Base-by-base conservation (phyloP, 352 stramenopile species). In the Chrysophaeum taylorii region DNA sequence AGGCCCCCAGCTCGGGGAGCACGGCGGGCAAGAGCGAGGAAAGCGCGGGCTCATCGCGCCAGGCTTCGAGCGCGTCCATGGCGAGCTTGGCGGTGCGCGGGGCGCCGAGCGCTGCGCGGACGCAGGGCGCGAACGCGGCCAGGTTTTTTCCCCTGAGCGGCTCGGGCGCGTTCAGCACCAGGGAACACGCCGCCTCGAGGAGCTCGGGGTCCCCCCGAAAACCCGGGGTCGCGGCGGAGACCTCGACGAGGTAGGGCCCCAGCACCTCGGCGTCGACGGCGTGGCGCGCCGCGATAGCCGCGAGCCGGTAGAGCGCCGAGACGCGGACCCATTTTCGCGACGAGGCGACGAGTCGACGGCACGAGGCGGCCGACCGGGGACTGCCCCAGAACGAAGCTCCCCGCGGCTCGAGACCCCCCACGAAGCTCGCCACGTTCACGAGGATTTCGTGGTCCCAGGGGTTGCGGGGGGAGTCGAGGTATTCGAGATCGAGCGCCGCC, bases 161-260 rank as follows among this genome's bases (percentile, higher is more conserved):
- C 9, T 2, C 18, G 1, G 57, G 57, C 57, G 57, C 57, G 9
- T 42, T 23, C 16, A 66, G 57, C 1, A 43, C 57, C 14, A 66
- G 12, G 31, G 33, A 16, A 25, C 57, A 66, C 12, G 57, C 57
- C 31, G 33, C 18, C 57, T 15, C 57, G 2, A 66, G 57, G 12
- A 66, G 36, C 57, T 66, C 57, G 57, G 41, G n/a, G n/a, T n/a
- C n/a, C n/a, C n/a, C 57, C 33, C 33, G 14, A 43, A 66, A 66
- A 36, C 4, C 14, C 33, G 12, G 12, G 1, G 31, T 7, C 57
- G 2, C 1, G 1, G 2, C 18, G 16, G 57, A 31, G 12, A 45
- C 36, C 33, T 42, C 33, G 5, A 9, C 12, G 12, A 35, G 9
- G 35, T 33, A 66, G 7, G 2, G 5, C 57, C 57, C 1, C 31